phyloP scores from a whole-genome alignment of 1,139 yeast genomes.

The Nakaseomyces nivariensis region DNA sequence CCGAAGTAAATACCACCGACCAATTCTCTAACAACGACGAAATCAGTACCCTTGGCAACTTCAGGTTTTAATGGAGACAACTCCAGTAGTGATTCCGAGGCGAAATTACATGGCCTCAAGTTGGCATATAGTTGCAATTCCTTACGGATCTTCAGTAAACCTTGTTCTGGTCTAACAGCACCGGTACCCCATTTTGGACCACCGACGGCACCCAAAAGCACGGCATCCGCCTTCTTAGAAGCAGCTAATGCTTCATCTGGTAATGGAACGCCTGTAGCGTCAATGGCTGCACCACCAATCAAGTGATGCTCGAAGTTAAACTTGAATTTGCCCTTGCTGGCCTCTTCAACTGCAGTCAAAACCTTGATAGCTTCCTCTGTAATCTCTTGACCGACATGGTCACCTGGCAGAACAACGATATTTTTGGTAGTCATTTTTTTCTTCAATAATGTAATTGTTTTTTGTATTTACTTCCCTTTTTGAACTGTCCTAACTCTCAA shows the following conservation, averaged over 20 bases:
- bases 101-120: conserved; percentile 92
- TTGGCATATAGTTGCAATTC: conserved; percentile 91
- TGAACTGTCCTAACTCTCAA: no score
- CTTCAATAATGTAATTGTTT: neutral
- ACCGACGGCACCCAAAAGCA: conserved; percentile 92
- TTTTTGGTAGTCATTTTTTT: conserved; percentile 36
- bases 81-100: conserved; percentile 72
- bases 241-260: conserved; percentile 82
- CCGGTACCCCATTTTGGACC: conserved; percentile 98
- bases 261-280: conserved; percentile 87
- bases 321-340: conserved; percentile 45
- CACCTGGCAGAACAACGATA: conserved; percentile 87
- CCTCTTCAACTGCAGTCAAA: conserved; percentile 61
- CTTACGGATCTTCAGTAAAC: conserved; percentile 84
- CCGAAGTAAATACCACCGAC: conserved; percentile 98
- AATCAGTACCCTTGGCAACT: conserved; percentile 80
- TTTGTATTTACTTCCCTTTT: neutral
- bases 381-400: conserved; percentile 91
- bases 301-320: conserved; percentile 75
- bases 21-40: conserved; percentile 86
- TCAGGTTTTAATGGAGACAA: conserved; percentile 81
- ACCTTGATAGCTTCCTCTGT: conserved; percentile 88
- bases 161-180: conserved; percentile 92
- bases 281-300: conserved; percentile 98
- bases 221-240: conserved; percentile 87